A percentile compares a stretch with the other conserved stretches of the same genome.
Conservation (phyloP, 768 basidiomycete species). For the Boletus sensibilis region DNA sequence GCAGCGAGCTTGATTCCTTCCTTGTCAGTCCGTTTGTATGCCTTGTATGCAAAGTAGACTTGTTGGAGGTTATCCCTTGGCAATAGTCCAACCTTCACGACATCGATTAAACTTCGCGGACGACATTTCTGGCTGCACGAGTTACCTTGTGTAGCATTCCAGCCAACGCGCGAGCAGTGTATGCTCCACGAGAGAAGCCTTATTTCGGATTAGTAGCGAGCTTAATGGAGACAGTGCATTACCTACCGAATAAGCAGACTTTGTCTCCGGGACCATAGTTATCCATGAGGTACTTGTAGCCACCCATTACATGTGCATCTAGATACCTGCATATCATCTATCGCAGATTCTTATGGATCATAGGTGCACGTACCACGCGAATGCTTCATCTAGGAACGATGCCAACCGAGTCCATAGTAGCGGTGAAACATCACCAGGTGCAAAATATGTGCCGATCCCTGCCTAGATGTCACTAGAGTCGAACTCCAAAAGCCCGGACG, state of each 20-base stretch:
- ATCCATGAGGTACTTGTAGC: constrained; percentile 78
- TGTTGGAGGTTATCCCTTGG: constrained; percentile 67
- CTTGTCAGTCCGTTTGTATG: constrained; percentile 56
- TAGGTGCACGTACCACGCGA: constrained; percentile 58
- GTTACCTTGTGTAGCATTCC: constrained; percentile 70
- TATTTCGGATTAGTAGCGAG: constrained; percentile 13
- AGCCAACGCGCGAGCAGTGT: constrained; percentile 68
- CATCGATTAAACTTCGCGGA: background rate
- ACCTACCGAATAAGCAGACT: constrained; percentile 68
- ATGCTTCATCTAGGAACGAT: constrained; percentile 60
- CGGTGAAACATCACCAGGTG: constrained; percentile 66
- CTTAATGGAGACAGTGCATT: background rate
- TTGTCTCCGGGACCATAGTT: constrained; percentile 73
- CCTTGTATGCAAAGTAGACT: constrained; percentile 70
- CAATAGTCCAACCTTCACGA: constrained; percentile 63
- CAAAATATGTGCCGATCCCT: constrained; percentile 51
- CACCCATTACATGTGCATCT: constrained; percentile 67
- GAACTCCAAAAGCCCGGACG: background rate
- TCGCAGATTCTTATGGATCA: background rate
- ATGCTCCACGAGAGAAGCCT: constrained; percentile 78
- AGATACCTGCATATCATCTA: constrained; percentile 52
- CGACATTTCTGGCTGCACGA: background rate
- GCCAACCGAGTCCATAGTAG: constrained; percentile 55
- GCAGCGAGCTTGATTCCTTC: constrained; percentile 46
- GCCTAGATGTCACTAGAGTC: constrained; percentile 30